Evolutionary conservation across 192 early-diverging fungal species (phyloP), one percentile per base, ranked within the genome.

Genomic region (Dissophora globulifera): DNA sequence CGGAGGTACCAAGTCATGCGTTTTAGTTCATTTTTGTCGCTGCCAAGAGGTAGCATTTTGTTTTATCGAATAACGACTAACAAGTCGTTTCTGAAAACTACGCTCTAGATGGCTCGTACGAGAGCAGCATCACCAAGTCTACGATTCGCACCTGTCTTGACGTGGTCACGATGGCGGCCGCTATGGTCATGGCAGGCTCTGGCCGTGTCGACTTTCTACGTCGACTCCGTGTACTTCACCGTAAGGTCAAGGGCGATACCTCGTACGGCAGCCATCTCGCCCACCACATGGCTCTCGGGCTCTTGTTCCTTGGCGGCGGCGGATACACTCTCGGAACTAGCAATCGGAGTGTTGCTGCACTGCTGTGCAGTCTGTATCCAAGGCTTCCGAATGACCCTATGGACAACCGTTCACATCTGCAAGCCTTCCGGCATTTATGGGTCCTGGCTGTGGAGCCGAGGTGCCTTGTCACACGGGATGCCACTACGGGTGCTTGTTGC

Each of bases 391-490:
- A 62, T 19, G 62, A 67, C 3, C 66, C 83, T 7, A 60, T 62
- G 11, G 89, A 92, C 68, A 91, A 94, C 52, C 70, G 81, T 13
- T 78, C 75, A 2, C 91, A 94, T 62, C 43, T 93, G n/a, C 93
- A 94, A 78, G 87, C 85, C 4, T 82, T 93, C 48, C 78, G 94
- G 29, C 91, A 94, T 72, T 58, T 95, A 35, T 95, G 94, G 94
- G 87, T 85, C 11, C 60, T 95, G 27, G 92, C 93, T 8, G 80
- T 89, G 2, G 91, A 92, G 25, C 69, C 66, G 11, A 70, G 93
- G 42, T 91, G 88, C 62, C 71, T 95, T 13, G 82, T 93, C 38
- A 80, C 90, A 1, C 66, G 89, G n/a, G 90, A 95, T 53, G 84
- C 84, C 13, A 81, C 82, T 15, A 89, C 81, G 1, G 61, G 83